phyloP scores from a whole-genome alignment of 148 eudicot species.

The Cornus florida region DNA sequence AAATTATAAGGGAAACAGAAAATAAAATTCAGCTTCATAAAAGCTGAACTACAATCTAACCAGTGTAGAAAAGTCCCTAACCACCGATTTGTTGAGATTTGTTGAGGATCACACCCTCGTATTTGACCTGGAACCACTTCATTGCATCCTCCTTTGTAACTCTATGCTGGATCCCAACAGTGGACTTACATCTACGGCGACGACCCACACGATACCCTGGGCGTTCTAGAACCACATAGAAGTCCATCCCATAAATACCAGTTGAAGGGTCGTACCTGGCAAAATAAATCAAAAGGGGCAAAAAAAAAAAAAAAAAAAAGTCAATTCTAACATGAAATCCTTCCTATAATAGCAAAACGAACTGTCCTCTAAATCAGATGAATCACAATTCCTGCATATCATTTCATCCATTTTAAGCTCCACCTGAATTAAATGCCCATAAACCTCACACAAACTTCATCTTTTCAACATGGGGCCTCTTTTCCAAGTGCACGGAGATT shows the following conservation, averaged over 20 bases:
- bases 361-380: not conserved
- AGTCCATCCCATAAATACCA: constrained; percentile 51
- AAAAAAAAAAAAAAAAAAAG: not conserved
- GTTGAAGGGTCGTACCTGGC: constrained; percentile 47
- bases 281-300: constrained; percentile 4
- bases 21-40: not conserved
- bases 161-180: constrained; percentile 45
- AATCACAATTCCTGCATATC: not conserved
- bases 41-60: not conserved
- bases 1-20: not conserved
- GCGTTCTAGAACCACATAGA: constrained; percentile 44
- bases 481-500: not conserved
- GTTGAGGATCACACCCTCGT: constrained; percentile 52
- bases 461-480: too few relatives aligned
- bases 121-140: constrained; percentile 50
- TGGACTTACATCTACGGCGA: constrained; percentile 43
- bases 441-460: not conserved
- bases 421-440: not conserved
- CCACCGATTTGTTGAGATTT: constrained; percentile 25
- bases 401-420: not conserved
- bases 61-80: not conserved
- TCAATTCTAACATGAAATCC: not conserved
- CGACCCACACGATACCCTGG: constrained; percentile 47
- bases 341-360: not conserved
- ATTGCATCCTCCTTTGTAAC: constrained; percentile 42